Percentiles rank a stretch among this genome's conserved stretches.
phyloP scores from a whole-genome alignment of 441 rosid species.

The California macrophylla region DNA sequence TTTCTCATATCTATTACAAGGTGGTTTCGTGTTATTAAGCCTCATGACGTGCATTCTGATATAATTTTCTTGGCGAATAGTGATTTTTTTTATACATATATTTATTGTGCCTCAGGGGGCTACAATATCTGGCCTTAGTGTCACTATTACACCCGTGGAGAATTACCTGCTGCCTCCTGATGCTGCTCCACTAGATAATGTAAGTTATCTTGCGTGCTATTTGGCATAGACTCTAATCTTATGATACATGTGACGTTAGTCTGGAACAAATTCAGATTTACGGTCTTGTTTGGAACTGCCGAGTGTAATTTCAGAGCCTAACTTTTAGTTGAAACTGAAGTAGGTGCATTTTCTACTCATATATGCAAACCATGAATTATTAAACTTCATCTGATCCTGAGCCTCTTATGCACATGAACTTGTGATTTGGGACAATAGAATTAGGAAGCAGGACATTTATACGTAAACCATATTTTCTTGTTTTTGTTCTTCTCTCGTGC shows the following conservation, averaged over 20 bases:
- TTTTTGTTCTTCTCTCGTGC: no score
- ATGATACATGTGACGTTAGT: not conserved
- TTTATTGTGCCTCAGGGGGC: constrained; percentile 43
- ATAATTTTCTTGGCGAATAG: not conserved
- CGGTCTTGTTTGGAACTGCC: not conserved
- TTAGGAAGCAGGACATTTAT: not conserved
- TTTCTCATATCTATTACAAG: not conserved
- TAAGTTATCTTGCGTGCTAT: constrained; percentile 20
- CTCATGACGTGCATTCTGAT: not conserved
- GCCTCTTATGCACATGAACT: not conserved
- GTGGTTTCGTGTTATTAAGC: not conserved
- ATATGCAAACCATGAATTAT: not conserved
- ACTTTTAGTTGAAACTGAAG: not conserved
- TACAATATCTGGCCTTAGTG: constrained; percentile 47
- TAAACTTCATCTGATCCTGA: not conserved
- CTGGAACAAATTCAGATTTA: not conserved
- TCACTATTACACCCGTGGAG: constrained; percentile 41
- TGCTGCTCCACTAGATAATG: constrained; percentile 34
- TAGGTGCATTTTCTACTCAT: not conserved
- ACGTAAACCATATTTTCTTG: no score
- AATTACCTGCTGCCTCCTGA: constrained; percentile 55
- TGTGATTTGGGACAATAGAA: not conserved
- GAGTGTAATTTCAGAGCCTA: not conserved
- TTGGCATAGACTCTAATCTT: not conserved
- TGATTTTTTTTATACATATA: not conserved